These are phyloP conservation scores for Penicillium taxi DNA, from an alignment of 495 filamentous ascomycete genomes.

Conservation along the genomic window DNA sequence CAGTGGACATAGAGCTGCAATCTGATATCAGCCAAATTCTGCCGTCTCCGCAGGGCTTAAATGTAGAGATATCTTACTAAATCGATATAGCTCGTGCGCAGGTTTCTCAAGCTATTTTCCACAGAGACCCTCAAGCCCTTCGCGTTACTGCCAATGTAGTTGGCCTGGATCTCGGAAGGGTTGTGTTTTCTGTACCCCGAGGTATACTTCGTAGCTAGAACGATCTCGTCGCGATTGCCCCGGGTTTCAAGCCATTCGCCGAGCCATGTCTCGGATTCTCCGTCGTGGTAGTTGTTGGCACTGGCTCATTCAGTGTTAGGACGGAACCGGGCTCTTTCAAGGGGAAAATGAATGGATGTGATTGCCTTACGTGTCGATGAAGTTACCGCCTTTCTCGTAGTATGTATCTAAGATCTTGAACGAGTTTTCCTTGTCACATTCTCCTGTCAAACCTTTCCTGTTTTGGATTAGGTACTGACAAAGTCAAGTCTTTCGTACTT, in stretches of 20 bases:
- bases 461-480: background rate
- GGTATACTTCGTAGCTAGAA: slow-evolving; percentile 68
- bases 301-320: no score
- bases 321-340: no score
- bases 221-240: slow-evolving; percentile 53
- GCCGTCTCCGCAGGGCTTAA: no score
- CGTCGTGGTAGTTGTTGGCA: slow-evolving; percentile 49
- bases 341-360: background rate
- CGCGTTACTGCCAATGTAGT: slow-evolving; percentile 48
- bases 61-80: slow-evolving; percentile 17
- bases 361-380: slow-evolving; percentile 35
- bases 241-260: slow-evolving; percentile 53
- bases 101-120: slow-evolving; percentile 47
- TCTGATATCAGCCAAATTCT: background rate
- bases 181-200: slow-evolving; percentile 26
- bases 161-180: slow-evolving; percentile 41
- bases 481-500: no score
- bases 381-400: slow-evolving; percentile 43
- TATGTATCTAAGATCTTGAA: slow-evolving; percentile 49
- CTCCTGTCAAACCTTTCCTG: background rate
- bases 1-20: slow-evolving; percentile 47
- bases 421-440: slow-evolving; percentile 27
- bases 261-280: slow-evolving; percentile 47
- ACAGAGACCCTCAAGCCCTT: slow-evolving; percentile 50
- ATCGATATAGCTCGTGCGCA: slow-evolving; percentile 60